Base-by-base conservation (phyloP, 2,329 filamentous ascomycete genomes). In the Eurotiales sp. region DNA sequence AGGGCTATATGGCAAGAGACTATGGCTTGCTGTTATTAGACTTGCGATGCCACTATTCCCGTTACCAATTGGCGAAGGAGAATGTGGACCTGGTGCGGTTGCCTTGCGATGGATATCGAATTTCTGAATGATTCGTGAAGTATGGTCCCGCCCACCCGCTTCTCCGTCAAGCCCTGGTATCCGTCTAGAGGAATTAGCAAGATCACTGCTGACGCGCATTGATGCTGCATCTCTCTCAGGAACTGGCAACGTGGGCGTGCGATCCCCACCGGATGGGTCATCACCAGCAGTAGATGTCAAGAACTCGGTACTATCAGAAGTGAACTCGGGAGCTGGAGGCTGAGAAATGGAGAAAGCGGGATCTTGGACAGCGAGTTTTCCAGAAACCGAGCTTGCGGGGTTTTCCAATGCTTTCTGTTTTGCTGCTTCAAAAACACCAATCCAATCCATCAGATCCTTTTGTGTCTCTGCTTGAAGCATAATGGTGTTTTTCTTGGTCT, bases 381-480 rank as follows among this genome's bases (percentile, higher is more conserved):
- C 70, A n/a, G 71, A 70, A 14, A 71, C 61, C 14, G 69, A 68
- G 55, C 77, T 81, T 12, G 76, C 74, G 3, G 81, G 81, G 58
- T 83, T 86, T 65, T 97, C 89, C 43, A 99, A 82, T 0, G 92
- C 92, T 64, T 87, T 90, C 60, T 91, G 89, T 72, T 99, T 99
- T 48, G 92, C 91, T 14, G 91, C 83, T 60, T 99, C 92, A 61
- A 99, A 96, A 0, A 92, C 85, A 57, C 88, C 84, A 50, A 99
- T 84, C 93, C 93, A 99, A 61, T 95, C 88, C 53, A 88, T 90
- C n/a, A 99, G 80, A 65, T 97, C 89, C 45, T 76, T 77, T 66
- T 99, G 93, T 0, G 90, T 96, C 67, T 99, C 93, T 4, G 92
- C 88, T 71, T 99, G 93, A 3, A 99, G 77, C 53, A 96, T 75